These are phyloP conservation scores for Botrytis pseudocinerea DNA, from an alignment of 2,329 filamentous ascomycete genomes.

Conservation along the genomic window DNA sequence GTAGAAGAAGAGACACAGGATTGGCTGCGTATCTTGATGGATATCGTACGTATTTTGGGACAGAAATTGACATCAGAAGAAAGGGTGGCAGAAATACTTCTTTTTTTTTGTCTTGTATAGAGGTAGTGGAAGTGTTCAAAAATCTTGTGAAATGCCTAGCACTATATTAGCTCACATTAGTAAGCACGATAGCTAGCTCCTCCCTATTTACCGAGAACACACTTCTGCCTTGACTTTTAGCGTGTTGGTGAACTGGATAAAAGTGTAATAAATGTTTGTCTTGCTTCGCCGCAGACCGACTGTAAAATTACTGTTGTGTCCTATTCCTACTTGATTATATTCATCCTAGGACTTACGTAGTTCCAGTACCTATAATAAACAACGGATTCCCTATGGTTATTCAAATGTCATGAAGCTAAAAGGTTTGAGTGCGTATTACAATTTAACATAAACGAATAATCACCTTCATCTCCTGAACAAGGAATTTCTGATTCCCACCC, in stretches of 20 bases:
- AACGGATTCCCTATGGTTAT: background rate
- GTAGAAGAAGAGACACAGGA: background rate
- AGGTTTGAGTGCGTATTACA: rapidly evolving
- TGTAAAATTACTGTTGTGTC: background rate
- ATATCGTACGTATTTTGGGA: background rate
- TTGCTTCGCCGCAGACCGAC: background rate
- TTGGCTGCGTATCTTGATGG: background rate
- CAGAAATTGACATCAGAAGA: background rate
- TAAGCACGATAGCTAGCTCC: background rate
- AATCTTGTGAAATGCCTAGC: no score
- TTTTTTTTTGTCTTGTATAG: no score
- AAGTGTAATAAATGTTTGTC: background rate
- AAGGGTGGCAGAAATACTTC: no score
- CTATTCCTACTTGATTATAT: background rate
- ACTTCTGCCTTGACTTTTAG: background rate
- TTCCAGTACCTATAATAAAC: background rate
- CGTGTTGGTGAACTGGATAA: background rate
- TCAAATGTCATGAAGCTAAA: background rate
- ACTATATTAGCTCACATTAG: background rate
- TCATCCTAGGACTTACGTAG: background rate
- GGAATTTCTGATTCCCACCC: background rate
- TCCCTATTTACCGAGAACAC: background rate
- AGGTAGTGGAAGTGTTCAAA: no score
- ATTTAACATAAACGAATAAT: background rate
- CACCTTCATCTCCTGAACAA: background rate